Evolutionary conservation across 225 moss, liverwort and hornwort species (phyloP).

Genomic region (Marchantia paleacea): DNA sequence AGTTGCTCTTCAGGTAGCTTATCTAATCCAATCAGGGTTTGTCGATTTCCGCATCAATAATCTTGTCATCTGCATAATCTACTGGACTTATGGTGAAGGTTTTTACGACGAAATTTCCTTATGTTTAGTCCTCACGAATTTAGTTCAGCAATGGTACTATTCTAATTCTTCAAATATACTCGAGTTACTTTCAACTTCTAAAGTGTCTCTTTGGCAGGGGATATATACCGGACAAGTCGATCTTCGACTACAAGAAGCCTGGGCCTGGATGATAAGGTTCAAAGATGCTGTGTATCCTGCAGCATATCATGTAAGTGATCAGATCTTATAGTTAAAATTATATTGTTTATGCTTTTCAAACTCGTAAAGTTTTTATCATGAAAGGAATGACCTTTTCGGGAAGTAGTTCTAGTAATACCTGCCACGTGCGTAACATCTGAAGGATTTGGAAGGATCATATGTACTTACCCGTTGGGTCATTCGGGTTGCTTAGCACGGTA

Average conservation of each 20-base stretch:
- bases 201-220: constrained; percentile 46
- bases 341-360: no score
- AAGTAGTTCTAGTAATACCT: no score
- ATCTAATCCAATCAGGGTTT: neutral
- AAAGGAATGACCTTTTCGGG: neutral
- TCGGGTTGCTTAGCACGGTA: constrained; percentile 63
- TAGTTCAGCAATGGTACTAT: neutral
- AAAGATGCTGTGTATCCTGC: constrained; percentile 89
- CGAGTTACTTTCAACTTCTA: no score
- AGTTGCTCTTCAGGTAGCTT: constrained; percentile 77
- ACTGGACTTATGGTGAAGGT: neutral
- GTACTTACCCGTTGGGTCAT: no score
- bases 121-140: neutral
- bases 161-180: neutral
- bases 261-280: constrained; percentile 84
- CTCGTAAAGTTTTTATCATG: neutral
- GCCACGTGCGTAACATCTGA: no score
- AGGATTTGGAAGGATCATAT: no score
- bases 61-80: neutral
- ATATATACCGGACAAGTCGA: constrained; percentile 79
- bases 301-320: constrained; percentile 68
- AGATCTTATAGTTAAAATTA: neutral
- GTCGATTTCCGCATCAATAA: neutral
- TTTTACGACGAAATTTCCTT: neutral
- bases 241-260: constrained; percentile 68